Conservation (phyloP, 1,284 basidiomycete genomes). For the Leccinum variabile region DNA sequence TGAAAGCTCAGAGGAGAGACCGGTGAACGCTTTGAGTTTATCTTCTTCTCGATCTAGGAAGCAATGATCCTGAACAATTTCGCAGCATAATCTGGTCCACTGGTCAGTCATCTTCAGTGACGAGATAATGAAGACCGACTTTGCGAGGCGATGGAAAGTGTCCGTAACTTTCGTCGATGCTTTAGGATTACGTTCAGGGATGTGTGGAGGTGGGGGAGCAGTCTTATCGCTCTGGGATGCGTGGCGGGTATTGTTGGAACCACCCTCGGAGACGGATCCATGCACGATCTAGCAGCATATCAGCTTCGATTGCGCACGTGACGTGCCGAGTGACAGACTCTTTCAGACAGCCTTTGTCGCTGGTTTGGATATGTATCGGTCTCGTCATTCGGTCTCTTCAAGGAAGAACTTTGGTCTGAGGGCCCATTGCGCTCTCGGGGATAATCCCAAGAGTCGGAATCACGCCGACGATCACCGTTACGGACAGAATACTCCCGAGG, state of each 20-base stretch:
- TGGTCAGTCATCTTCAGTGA: conserved; percentile 13
- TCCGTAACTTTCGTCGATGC: conserved; percentile 20
- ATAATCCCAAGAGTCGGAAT: conserved; percentile 30
- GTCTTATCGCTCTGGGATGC: conserved; percentile 11
- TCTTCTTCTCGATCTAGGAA: conserved; percentile 43
- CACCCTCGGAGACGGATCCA: conserved; percentile 11
- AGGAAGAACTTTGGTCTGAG: conserved; percentile 19
- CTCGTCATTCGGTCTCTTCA: conserved; percentile 34
- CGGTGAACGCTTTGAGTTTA: conserved; percentile 44
- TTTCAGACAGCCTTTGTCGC: conserved; percentile 30
- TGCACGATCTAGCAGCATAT: conserved; percentile 19
- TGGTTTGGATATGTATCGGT: conserved; percentile 30
- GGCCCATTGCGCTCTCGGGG: conserved; percentile 23
- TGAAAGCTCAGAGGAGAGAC: conserved; percentile 47
- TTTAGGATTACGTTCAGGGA: conserved; percentile 9
- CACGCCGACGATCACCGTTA: conserved; percentile 28
- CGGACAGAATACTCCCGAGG: conserved; percentile 19
- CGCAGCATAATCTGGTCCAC: conserved; percentile 43
- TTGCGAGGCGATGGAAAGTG: conserved; percentile 40
- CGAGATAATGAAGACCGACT: conserved; percentile 34
- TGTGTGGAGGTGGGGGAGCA: not conserved
- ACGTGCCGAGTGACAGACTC: conserved; percentile 22
- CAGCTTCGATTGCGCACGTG: conserved; percentile 9
- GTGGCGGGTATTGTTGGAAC: conserved; percentile 9
- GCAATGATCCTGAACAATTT: conserved; percentile 43